A percentile compares a stretch with the other conserved stretches of the same genome.
Evolutionary conservation across 306 rosid genomes (phyloP).

Genomic region (Dalbergia cultrata): DNA sequence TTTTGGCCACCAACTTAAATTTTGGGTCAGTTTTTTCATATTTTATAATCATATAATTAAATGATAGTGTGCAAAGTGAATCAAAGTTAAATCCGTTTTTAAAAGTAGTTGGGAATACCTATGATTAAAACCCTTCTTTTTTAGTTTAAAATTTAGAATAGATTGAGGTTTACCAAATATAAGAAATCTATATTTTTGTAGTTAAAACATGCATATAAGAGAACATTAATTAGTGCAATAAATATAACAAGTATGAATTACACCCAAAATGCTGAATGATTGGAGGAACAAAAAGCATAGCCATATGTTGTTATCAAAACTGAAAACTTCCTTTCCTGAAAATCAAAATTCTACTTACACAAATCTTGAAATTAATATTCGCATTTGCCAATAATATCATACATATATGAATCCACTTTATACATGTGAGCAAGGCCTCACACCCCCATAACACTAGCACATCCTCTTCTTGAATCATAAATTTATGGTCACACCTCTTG

Average conservation of each 20-base stretch:
- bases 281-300: not conserved
- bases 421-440: not conserved
- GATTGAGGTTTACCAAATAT: too few relatives aligned
- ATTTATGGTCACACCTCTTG: slow-evolving; percentile 87
- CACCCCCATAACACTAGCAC: not conserved
- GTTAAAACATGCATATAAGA: too few relatives aligned
- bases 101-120: not conserved
- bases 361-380: not conserved
- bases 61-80: not conserved
- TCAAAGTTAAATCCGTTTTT: not conserved
- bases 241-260: not conserved
- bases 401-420: slow-evolving; percentile 7
- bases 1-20: not conserved
- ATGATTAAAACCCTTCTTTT: too few relatives aligned
- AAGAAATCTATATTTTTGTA: too few relatives aligned
- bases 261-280: not conserved
- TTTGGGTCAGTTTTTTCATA: not conserved
- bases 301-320: not conserved
- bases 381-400: not conserved
- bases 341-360: slow-evolving; percentile 49
- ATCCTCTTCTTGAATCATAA: slow-evolving; percentile 41
- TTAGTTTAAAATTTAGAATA: too few relatives aligned
- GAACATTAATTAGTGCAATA: too few relatives aligned
- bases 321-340: not conserved
- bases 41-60: not conserved